phyloP scores from a whole-genome alignment of 148 eudicot genomes.

The Chenopodium quinoa region DNA sequence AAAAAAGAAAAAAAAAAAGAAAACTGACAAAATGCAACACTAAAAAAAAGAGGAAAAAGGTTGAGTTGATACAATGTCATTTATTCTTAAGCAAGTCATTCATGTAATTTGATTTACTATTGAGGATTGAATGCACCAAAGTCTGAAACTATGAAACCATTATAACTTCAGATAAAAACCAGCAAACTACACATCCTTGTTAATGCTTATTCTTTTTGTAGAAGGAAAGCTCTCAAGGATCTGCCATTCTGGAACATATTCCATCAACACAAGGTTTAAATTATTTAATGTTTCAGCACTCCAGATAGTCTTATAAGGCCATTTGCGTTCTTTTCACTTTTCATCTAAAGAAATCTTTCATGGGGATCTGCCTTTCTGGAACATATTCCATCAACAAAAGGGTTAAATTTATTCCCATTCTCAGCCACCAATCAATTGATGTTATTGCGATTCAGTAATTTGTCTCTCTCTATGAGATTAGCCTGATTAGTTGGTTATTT shows the following conservation, averaged over 20 bases:
- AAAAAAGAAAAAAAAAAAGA: not conserved
- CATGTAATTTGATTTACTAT: not conserved
- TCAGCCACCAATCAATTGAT: no score
- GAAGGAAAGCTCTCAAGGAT: not conserved
- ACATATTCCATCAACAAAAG: not conserved
- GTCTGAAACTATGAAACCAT: not conserved
- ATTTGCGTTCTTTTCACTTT: no score
- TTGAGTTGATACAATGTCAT: not conserved
- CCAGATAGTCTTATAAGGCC: not conserved
- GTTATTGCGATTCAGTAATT: no score
- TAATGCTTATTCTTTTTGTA: not conserved
- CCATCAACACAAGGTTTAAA: not conserved
- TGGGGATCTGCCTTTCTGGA: not conserved
- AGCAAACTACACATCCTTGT: not conserved
- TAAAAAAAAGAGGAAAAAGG: not conserved
- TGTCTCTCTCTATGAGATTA: no score
- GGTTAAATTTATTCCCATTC: no score
- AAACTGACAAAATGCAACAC: not conserved
- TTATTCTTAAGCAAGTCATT: not conserved
- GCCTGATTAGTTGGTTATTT: no score
- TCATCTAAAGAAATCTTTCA: not conserved
- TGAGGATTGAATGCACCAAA: not conserved
- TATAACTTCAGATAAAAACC: not conserved
- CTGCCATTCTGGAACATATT: not conserved
- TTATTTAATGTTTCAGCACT: not conserved